A percentile compares a stretch with the other conserved stretches of the same genome.
Evolutionary conservation across 2,329 filamentous ascomycete genomes (phyloP).

Genomic region (Macroventuria anomochaeta): DNA sequence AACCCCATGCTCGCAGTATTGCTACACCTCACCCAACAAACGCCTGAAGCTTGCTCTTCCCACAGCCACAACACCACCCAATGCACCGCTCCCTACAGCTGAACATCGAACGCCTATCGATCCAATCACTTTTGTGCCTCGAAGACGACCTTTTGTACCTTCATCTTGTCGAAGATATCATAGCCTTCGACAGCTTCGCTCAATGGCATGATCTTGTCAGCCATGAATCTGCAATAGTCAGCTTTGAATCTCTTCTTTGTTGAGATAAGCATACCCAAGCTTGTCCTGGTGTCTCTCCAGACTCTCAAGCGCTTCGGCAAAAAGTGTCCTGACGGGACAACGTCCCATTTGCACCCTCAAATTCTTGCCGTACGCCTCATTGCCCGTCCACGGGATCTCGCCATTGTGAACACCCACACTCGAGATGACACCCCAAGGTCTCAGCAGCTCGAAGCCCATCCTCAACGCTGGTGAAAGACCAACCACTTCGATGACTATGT

Average conservation of each 20-base stretch:
- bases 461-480: slow-evolving; percentile 57
- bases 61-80: slow-evolving; percentile 2
- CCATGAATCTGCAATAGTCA: slow-evolving; percentile 53
- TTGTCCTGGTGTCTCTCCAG: slow-evolving; percentile 58
- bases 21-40: not conserved
- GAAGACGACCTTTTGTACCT: slow-evolving; percentile 62
- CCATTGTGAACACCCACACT: slow-evolving; percentile 59
- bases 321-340: slow-evolving; percentile 59
- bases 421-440: slow-evolving; percentile 58
- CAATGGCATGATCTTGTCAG: slow-evolving; percentile 60
- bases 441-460: slow-evolving; percentile 56
- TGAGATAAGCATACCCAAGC: slow-evolving; percentile 47
- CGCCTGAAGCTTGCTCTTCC: not conserved
- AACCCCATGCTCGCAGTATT: not conserved
- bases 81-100: slow-evolving; percentile 2
- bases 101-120: not conserved
- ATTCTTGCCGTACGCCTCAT: slow-evolving; percentile 59
- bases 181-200: slow-evolving; percentile 60
- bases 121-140: slow-evolving; percentile 49
- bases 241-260: not conserved
- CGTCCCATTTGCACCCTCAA: slow-evolving; percentile 58
- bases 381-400: slow-evolving; percentile 57
- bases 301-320: slow-evolving; percentile 55
- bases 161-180: slow-evolving; percentile 60
- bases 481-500: slow-evolving; percentile 72